A percentile compares a stretch with the other conserved stretches of the same genome.
Evolutionary conservation across 352 stramenopile genomes (phyloP).

Genomic region (Globisporangium nagaii): DNA sequence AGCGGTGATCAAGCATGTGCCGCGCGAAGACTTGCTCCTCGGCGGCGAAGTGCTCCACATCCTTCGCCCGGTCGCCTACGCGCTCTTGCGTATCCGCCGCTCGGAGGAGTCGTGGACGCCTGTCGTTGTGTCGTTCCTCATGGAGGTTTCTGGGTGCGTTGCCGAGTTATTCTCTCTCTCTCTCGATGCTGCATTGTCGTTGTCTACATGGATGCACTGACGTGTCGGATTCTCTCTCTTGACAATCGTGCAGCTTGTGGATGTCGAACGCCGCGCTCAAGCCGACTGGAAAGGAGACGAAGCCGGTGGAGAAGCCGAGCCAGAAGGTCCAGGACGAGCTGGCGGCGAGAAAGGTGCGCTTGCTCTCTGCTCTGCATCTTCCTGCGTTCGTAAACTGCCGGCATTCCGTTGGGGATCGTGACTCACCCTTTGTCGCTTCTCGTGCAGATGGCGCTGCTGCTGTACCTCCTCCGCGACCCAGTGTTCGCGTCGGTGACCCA

Average conservation of each 20-base stretch:
- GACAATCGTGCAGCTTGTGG: constrained; percentile 27
- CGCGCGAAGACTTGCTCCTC: constrained; percentile 44
- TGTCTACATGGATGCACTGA: no score
- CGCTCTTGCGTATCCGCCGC: constrained; percentile 52
- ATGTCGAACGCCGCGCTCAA: constrained; percentile 52
- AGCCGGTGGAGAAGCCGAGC: constrained; percentile 16
- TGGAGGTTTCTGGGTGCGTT: constrained; percentile 55
- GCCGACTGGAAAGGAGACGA: constrained; percentile 6
- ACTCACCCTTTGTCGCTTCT: no score
- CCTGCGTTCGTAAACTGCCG: background rate
- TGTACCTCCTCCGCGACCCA: constrained; percentile 81
- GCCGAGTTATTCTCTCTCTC: background rate
- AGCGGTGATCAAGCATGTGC: constrained; percentile 23
- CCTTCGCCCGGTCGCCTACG: constrained; percentile 66
- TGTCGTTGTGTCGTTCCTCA: constrained; percentile 42
- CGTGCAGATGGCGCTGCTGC: constrained; percentile 81
- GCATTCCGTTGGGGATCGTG: no score
- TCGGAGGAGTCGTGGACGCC: constrained; percentile 57
- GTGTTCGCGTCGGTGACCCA: constrained; percentile 68
- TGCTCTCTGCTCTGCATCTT: background rate
- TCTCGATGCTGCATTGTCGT: no score
- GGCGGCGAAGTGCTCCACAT: constrained; percentile 74
- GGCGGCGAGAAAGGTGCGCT: constrained; percentile 52
- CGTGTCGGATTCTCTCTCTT: no score
- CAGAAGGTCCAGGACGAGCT: constrained; percentile 57